Percentiles rank a stretch among this genome's conserved stretches.
phyloP scores from a whole-genome alignment of 2,329 filamentous ascomycete genomes.

The Cladobotryum mycophilum region DNA sequence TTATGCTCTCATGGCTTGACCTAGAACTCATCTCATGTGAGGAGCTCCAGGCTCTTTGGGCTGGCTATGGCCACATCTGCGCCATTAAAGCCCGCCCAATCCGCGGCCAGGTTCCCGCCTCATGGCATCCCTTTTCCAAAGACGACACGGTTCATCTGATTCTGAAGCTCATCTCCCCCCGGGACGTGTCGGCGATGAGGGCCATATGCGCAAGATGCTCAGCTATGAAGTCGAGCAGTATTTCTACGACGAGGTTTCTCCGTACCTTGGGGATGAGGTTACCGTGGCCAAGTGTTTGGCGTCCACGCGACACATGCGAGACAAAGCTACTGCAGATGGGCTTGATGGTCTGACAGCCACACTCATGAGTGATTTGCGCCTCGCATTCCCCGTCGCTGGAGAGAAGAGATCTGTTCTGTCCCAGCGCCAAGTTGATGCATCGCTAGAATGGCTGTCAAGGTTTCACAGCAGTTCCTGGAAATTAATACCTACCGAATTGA shows the following conservation, averaged over 20 bases:
- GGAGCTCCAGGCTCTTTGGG: slow-evolving; percentile 42
- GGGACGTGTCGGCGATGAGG: slow-evolving; percentile 45
- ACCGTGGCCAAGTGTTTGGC: slow-evolving; percentile 46
- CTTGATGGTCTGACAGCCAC: slow-evolving; percentile 43
- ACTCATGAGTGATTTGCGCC: slow-evolving; percentile 50
- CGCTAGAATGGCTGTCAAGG: slow-evolving; percentile 55
- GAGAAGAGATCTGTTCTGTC: slow-evolving; percentile 45
- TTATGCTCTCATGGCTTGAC: slow-evolving; percentile 33
- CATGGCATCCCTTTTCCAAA: slow-evolving; percentile 8
- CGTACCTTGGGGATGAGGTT: slow-evolving; percentile 35
- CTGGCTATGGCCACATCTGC: slow-evolving; percentile 51
- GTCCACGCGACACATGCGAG: slow-evolving; percentile 30
- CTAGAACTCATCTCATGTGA: slow-evolving; percentile 34
- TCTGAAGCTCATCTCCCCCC: slow-evolving; percentile 54
- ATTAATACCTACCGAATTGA: slow-evolving; percentile 21
- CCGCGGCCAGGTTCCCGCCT: slow-evolving; percentile 14
- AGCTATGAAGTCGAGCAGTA: slow-evolving; percentile 62
- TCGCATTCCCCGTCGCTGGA: slow-evolving; percentile 48
- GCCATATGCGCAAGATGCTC: slow-evolving; percentile 58
- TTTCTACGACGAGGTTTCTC: slow-evolving; percentile 55
- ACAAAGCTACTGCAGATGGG: slow-evolving; percentile 21
- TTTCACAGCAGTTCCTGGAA: slow-evolving; percentile 55
- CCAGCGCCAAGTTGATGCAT: slow-evolving; percentile 41
- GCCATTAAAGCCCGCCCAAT: slow-evolving; percentile 39
- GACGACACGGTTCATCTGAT: slow-evolving; percentile 36